Evolutionary conservation across 345 rosid genomes (phyloP).

Genomic region (Arabidopsis suecica): DNA sequence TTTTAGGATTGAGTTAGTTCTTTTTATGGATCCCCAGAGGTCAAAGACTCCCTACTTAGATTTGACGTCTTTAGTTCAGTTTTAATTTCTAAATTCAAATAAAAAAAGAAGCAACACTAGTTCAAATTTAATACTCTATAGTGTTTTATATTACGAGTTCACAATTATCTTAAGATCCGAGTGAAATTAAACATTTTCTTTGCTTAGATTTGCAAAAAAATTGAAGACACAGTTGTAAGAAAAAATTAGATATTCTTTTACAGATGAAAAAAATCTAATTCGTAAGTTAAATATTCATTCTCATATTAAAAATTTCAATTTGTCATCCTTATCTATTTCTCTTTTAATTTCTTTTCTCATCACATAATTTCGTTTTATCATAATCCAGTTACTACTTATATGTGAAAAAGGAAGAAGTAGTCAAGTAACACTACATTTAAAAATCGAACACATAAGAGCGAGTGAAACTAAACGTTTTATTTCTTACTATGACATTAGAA

Average conservation of each 20-base stretch:
- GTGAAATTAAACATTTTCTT: background rate
- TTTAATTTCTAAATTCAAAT: background rate
- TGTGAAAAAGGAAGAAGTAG: background rate
- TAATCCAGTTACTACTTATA: background rate
- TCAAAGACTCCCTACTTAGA: conserved; percentile 44
- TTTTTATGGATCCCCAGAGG: conserved; percentile 46
- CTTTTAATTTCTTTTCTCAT: background rate
- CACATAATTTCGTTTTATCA: background rate
- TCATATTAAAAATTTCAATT: background rate
- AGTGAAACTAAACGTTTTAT: background rate
- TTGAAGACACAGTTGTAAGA: background rate
- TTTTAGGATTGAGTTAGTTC: conserved; percentile 29
- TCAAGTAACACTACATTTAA: background rate
- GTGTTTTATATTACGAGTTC: background rate
- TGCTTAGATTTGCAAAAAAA: background rate
- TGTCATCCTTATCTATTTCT: background rate
- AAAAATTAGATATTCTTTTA: background rate
- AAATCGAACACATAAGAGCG: background rate
- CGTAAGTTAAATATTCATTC: background rate
- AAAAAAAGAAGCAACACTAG: background rate
- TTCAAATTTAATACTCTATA: background rate
- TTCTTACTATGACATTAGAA: background rate
- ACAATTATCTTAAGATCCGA: background rate
- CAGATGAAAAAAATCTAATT: background rate
- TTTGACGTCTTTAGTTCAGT: conserved; percentile 29